Evolutionary conservation across 2,329 filamentous ascomycete species (phyloP), one percentile per base, ranked within the genome.

Genomic region (Tolypocladium sp.): DNA sequence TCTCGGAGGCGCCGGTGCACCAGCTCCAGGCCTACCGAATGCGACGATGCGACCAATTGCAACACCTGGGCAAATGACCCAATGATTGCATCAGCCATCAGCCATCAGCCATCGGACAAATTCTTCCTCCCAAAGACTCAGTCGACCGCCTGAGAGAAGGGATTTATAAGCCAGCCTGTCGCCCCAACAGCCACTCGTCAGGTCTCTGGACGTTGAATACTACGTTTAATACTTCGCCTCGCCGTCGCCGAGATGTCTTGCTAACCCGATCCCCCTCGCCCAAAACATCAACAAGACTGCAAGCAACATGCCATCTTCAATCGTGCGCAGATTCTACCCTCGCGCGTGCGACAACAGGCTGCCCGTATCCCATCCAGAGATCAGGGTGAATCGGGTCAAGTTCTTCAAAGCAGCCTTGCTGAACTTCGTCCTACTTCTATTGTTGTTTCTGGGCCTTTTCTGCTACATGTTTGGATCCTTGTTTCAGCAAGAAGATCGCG

Each of bases 371-470:
- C 57, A 60, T 30, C 63, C 62, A 17, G 55, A 53, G 20, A 22
- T 61, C 4, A 55, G 46, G 38, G 61, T 59, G 10, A 37, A 25
- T n/a, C 58, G 61, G 9, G 27, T 30, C 25, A 59, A 62, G n/a
- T 65, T 64, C 40, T 60, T 67, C 53, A 62, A 57, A 25, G 62
- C 62, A 2, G 62, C 51, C 1, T 44, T 57, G 17, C 46, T 58
- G 10, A 66, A 66, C 41, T 61, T 66, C 25, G 22, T 66, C 49
- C 58, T 61, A 6, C 86, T 65, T 87, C 86, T 63, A 17, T 22
- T 67, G 9, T 44, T 67, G 12, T 66, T 67, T 41, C 56, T 67
- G 4, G 58, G 55, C 13, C 61, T 67, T 15, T 66, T 66, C 49
- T 62, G 62, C 60, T 66, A 67, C 41, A 59, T 66, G 13, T 64